Conservation (phyloP, 371 early-diverging fungal species). For the Circinella umbellata region DNA sequence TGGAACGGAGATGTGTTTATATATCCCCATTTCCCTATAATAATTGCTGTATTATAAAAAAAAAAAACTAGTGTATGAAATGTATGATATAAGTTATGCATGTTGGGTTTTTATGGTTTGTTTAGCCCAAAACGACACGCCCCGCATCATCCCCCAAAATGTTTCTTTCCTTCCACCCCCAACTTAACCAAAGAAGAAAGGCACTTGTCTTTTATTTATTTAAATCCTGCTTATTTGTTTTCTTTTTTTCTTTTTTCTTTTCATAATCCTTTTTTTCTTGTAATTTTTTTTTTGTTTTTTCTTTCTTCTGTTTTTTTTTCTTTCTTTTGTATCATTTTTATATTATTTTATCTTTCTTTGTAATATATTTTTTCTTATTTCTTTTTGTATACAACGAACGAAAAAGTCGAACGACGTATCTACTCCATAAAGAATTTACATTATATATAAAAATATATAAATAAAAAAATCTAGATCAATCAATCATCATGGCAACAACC, state of each 20-base stretch:
- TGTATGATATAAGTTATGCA: not conserved
- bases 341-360: not conserved
- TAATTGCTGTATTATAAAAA: too few species aligned
- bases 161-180: not conserved
- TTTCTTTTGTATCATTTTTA: not conserved
- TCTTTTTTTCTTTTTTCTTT: not conserved
- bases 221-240: slow-evolving; percentile 4
- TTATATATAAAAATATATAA: not conserved
- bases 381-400: not conserved
- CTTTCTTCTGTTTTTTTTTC: not conserved
- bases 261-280: not conserved
- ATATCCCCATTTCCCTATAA: too few species aligned
- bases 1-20: too few species aligned
- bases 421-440: not conserved
- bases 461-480: not conserved
- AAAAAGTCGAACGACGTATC: not conserved
- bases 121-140: slow-evolving; percentile 10
- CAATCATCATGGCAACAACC: slow-evolving; percentile 13
- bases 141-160: not conserved
- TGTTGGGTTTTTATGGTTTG: not conserved
- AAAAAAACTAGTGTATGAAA: too few species aligned
- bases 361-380: not conserved
- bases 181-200: too few species aligned
- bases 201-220: not conserved
- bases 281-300: not conserved